Conservation (phyloP, 495 filamentous ascomycete species). For the Penicillium paxilli region DNA sequence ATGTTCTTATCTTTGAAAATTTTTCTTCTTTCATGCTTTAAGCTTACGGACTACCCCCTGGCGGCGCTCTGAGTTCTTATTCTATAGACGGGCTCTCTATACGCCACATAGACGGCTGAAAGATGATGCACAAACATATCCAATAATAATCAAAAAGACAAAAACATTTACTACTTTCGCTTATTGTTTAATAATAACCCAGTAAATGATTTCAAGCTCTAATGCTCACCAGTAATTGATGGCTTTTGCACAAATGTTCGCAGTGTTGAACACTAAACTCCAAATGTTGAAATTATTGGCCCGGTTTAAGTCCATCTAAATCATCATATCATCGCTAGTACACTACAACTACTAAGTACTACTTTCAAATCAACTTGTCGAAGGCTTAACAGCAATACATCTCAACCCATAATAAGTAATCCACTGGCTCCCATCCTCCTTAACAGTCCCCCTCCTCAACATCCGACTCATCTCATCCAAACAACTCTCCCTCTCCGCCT, state of each 20-base stretch:
- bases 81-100: constrained; percentile 17
- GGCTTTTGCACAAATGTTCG: too few relatives aligned
- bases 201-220: too few relatives aligned
- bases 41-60: not conserved
- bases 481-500: constrained; percentile 50
- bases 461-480: constrained; percentile 53
- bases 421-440: constrained; percentile 59
- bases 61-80: constrained; percentile 4
- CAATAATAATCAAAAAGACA: not conserved
- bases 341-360: not conserved
- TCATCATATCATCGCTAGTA: too few relatives aligned
- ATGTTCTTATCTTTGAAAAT: not conserved
- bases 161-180: constrained; percentile 26
- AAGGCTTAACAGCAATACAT: constrained; percentile 47
- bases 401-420: constrained; percentile 74
- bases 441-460: constrained; percentile 52
- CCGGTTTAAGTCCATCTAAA: too few relatives aligned
- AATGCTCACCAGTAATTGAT: too few relatives aligned
- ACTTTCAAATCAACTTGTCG: not conserved
- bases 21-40: not conserved
- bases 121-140: constrained; percentile 5
- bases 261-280: too few relatives aligned
- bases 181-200: too few relatives aligned
- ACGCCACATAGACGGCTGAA: constrained; percentile 7
- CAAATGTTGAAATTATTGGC: too few relatives aligned